A percentile compares a stretch with the other conserved stretches of the same genome.
phyloP scores from a whole-genome alignment of 2,329 filamentous ascomycete species.

The Beauveria caledonica region DNA sequence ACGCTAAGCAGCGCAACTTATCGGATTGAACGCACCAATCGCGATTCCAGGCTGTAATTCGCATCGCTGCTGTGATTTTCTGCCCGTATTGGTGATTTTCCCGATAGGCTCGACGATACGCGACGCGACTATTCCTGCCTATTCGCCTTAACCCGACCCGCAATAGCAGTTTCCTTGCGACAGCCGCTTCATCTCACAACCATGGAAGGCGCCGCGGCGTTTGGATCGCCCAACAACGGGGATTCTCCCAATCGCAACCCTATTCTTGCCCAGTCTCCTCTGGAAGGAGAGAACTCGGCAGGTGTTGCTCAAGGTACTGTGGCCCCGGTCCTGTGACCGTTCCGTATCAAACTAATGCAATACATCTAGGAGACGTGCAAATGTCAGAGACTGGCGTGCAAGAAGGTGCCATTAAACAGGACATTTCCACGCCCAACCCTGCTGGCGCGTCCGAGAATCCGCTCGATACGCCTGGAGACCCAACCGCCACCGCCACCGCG shows the following conservation, averaged over 20 bases:
- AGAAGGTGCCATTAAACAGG: constrained; percentile 50
- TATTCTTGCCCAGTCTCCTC: constrained; percentile 41
- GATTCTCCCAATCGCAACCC: constrained; percentile 41
- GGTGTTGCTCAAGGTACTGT: constrained; percentile 39
- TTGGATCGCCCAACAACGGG: constrained; percentile 49
- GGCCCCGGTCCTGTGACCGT: not conserved
- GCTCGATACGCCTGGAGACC: constrained; percentile 60
- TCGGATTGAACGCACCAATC: constrained; percentile 9
- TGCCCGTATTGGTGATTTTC: constrained; percentile 1
- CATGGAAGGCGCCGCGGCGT: constrained; percentile 53
- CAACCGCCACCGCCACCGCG: constrained; percentile 45
- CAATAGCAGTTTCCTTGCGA: constrained; percentile 13
- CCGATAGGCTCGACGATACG: constrained; percentile 9
- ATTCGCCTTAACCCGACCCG: constrained; percentile 15
- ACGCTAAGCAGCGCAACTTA: constrained; percentile 14
- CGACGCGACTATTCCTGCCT: constrained; percentile 8
- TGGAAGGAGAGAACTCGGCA: constrained; percentile 35
- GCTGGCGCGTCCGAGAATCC: constrained; percentile 50
- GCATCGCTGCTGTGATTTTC: constrained; percentile 11
- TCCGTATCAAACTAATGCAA: not conserved
- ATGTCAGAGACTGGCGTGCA: constrained; percentile 47
- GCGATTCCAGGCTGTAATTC: constrained; percentile 1
- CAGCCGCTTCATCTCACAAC: constrained; percentile 16
- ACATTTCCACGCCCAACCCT: constrained; percentile 51
- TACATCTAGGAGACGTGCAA: constrained; percentile 43